Base-by-base conservation (phyloP, 1,284 basidiomycete species). In the Caloboletus inedulis region DNA sequence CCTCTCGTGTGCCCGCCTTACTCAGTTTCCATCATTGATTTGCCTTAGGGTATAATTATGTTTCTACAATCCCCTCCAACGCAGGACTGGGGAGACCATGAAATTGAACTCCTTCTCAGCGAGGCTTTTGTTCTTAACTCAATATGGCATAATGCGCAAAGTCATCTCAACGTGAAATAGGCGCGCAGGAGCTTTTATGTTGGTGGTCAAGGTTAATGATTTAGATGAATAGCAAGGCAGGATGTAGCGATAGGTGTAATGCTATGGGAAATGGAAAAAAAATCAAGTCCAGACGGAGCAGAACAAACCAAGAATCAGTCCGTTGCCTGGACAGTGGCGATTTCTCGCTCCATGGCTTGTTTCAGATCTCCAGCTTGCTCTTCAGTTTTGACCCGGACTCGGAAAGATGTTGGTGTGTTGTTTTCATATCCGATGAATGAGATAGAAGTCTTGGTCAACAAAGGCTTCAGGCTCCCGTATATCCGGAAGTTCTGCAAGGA, bases 21-120 rank as follows among this genome's bases (percentile, higher is more conserved):
- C 55, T 62, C 51, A 58, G 30, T n/a, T 29, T 31, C 39, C n/a
- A 43, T 13, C 23, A 31, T 40, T 3, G 59, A 7, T 36, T 33
- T 40, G 8, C 1, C 14, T 3, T 36, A 96, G 92, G 94, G 93
- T 47, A 97, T 98, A 70, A 99, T 99, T 71, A 98, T 99, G 89
- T 99, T 98, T 74, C 78, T 99, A 3, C 96, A 99, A 72, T 92
- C 91, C 4, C 79, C 98, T 5, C 96, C 97, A 9, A 99, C 96
- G 2, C 91, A 96, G 64, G 81, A 82, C 47, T 99, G 97, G 96
- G 85, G 84, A 6, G 96, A 99, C 70, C 88, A 94, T 64, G 94
- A 99, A 68, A 89, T 98, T 42, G 94, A 98, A 68, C 82, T 98
- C 72, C 81, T 99, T 16, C 81, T 99, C 41, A 93, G 91, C 63